phyloP scores from a whole-genome alignment of 805 yeast species.

The Ogataea neopini region DNA sequence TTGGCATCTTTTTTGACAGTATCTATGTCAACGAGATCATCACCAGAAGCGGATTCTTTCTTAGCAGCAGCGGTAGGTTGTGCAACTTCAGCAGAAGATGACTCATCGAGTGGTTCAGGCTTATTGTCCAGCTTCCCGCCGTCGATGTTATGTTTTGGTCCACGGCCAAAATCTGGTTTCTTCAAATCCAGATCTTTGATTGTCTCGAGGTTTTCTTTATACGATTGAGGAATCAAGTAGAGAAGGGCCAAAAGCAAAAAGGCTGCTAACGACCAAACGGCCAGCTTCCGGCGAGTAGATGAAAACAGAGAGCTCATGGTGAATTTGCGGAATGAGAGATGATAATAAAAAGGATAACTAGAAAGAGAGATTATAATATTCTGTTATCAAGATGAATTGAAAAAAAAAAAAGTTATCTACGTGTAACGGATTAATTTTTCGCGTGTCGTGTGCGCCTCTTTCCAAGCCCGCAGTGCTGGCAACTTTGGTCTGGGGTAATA shows the following conservation, averaged over 20 bases:
- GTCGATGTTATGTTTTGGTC: background rate
- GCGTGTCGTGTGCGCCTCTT: constrained; percentile 1
- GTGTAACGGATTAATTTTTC: background rate
- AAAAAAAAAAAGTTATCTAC: constrained; percentile 5
- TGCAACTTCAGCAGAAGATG: background rate
- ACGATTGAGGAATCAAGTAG: constrained; percentile 10
- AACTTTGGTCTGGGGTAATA: background rate
- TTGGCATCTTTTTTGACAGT: background rate
- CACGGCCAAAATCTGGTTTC: constrained; percentile 8
- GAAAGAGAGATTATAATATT: background rate
- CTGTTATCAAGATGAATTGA: background rate
- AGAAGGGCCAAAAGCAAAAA: constrained; percentile 8
- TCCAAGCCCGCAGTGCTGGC: background rate
- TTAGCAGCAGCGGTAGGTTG: background rate
- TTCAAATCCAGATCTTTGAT: constrained; percentile 5
- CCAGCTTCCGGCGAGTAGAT: constrained; percentile 3
- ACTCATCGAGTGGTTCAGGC: background rate
- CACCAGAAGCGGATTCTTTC: background rate
- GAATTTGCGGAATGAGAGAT: background rate
- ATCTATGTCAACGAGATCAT: background rate
- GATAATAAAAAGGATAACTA: background rate
- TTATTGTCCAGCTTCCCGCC: background rate
- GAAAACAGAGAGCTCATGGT: constrained; percentile 10
- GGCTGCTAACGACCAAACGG: constrained; percentile 8
- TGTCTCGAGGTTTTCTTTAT: constrained; percentile 8